These are phyloP conservation scores for Teratosphaeria gauchensis DNA, from an alignment of 2,329 filamentous ascomycete genomes.

Conservation along the genomic window DNA sequence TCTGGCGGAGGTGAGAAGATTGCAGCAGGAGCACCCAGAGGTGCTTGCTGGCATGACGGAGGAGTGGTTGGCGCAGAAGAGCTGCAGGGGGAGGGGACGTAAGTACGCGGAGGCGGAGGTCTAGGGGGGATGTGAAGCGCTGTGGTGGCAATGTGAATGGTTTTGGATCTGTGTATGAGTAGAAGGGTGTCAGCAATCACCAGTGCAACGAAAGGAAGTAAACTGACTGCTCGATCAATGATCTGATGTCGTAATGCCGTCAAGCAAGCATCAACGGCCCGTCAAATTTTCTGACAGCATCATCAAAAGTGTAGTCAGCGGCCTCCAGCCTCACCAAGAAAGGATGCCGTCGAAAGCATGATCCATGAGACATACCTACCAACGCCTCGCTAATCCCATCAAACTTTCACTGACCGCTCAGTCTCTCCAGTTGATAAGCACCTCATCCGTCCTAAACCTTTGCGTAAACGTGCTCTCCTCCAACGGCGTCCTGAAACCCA, in stretches of 20 bases:
- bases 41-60: not conserved
- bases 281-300: too few species aligned
- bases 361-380: not conserved
- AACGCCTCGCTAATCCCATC: not conserved
- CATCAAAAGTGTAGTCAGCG: too few species aligned
- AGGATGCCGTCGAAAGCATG: not conserved
- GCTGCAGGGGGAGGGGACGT: not conserved
- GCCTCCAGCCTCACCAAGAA: not conserved
- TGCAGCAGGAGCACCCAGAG: not conserved
- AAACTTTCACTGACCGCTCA: slow-evolving; percentile 13
- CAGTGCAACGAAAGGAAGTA: not conserved
- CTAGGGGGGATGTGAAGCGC: not conserved
- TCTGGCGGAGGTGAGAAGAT: not conserved
- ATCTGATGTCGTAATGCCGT: too few species aligned
- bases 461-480: slow-evolving; percentile 65
- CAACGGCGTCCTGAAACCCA: slow-evolving; percentile 65
- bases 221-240: too few species aligned
- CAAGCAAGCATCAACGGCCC: too few species aligned
- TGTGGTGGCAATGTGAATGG: not conserved
- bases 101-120: not conserved
- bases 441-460: slow-evolving; percentile 42
- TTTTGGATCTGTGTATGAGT: not conserved
- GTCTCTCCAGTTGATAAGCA: slow-evolving; percentile 41
- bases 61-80: not conserved
- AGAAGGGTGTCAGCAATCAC: not conserved